A percentile compares a stretch with the other conserved stretches of the same genome.
Evolutionary conservation across 345 rosid species (phyloP).

Genomic region (Erysimum cheiranthoides): DNA sequence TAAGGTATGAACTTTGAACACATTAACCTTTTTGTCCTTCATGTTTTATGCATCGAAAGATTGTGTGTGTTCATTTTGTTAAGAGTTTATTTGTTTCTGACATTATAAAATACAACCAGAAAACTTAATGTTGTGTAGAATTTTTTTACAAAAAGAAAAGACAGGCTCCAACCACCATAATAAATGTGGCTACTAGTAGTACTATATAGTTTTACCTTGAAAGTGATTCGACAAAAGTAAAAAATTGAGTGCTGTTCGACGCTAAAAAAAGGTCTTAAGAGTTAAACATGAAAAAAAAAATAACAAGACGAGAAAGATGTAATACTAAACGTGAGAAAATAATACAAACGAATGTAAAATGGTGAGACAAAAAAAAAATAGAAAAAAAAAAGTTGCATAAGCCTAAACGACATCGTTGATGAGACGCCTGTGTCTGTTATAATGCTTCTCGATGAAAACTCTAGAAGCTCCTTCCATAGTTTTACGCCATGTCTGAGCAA

Average conservation of each 20-base stretch:
- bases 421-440: conserved; percentile 78
- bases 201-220: not conserved
- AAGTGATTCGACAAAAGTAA: not conserved
- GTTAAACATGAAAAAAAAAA: not conserved
- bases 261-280: not conserved
- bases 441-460: conserved; percentile 77
- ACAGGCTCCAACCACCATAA: not conserved
- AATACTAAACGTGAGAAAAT: not conserved
- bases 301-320: not conserved
- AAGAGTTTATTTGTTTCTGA: not conserved
- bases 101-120: not conserved
- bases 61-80: not conserved
- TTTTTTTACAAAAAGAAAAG: not conserved
- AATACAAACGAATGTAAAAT: conserved; percentile 13
- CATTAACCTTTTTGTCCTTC: not conserved
- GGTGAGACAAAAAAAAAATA: not conserved
- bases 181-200: not conserved
- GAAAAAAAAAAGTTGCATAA: not conserved
- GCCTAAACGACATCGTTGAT: conserved; percentile 59
- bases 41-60: not conserved
- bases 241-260: not conserved
- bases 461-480: conserved; percentile 86
- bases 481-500: conserved; percentile 80
- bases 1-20: not conserved
- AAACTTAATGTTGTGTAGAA: not conserved